Conservation (phyloP, 768 basidiomycete genomes). For the Auriscalpium orientale region DNA sequence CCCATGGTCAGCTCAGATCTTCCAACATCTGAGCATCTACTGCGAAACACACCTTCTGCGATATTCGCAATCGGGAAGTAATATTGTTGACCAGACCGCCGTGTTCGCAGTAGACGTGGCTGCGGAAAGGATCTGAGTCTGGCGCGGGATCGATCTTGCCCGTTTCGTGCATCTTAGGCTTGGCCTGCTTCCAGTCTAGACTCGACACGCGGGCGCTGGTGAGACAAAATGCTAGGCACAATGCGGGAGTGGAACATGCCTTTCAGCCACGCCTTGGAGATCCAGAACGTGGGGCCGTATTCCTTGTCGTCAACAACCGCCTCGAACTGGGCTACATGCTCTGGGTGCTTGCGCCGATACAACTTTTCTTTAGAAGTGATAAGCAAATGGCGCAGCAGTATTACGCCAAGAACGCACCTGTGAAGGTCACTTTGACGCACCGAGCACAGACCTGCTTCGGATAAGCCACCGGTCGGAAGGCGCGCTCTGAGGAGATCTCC, state of each 20-base stretch:
- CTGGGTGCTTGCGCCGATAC: constrained; percentile 64
- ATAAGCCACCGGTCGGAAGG: constrained; percentile 40
- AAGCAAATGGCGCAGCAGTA: neutral
- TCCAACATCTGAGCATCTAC: too few relatives aligned
- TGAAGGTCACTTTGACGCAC: constrained; percentile 53
- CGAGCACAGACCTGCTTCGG: constrained; percentile 48
- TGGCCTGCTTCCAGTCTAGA: constrained; percentile 64
- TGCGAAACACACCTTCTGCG: constrained; percentile 39
- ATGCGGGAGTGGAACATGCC: constrained; percentile 33
- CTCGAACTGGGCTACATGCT: constrained; percentile 52
- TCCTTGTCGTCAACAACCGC: constrained; percentile 38
- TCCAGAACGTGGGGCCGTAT: constrained; percentile 45
- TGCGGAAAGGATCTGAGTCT: constrained; percentile 44
- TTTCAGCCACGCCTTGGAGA: constrained; percentile 75
- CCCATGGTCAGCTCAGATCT: too few relatives aligned
- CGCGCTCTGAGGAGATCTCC: neutral
- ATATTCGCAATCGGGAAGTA: constrained; percentile 54
- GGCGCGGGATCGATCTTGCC: constrained; percentile 60
- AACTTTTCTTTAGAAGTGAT: constrained; percentile 42
- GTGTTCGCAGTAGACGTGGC: constrained; percentile 70
- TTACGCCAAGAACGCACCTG: constrained; percentile 33
- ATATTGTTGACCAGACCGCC: constrained; percentile 48
- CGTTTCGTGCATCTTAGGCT: constrained; percentile 69
- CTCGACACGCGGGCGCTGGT: too few relatives aligned
- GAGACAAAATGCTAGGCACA: neutral